Percentiles rank a stretch among this genome's conserved stretches.
These are phyloP conservation scores for Exidia glandulosa DNA, from an alignment of 768 basidiomycete genomes.

Conservation along the genomic window DNA sequence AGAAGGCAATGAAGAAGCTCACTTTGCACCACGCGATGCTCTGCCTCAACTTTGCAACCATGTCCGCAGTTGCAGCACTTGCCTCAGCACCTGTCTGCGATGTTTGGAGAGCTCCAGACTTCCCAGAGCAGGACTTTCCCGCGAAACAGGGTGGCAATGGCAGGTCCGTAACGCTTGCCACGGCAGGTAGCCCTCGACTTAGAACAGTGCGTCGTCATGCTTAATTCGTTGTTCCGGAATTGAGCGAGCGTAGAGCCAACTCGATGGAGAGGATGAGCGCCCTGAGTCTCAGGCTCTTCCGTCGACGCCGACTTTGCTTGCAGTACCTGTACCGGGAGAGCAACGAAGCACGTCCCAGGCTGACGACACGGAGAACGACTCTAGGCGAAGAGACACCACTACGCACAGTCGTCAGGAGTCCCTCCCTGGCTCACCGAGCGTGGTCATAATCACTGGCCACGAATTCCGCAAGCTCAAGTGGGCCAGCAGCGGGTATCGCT, in stretches of 20 bases:
- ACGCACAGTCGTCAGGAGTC: not conserved
- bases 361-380: not conserved
- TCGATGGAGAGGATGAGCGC: not conserved
- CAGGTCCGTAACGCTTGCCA: not conserved
- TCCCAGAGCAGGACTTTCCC: not conserved
- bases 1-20: conserved; percentile 1
- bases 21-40: conserved; percentile 7
- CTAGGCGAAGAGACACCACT: not conserved
- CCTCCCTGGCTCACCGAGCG: not conserved
- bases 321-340: no score
- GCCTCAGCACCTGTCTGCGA: conserved; percentile 7
- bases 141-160: not conserved
- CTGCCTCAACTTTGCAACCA: conserved; percentile 7
- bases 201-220: not conserved
- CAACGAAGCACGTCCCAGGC: not conserved
- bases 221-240: not conserved
- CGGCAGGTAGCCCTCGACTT: not conserved
- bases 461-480: not conserved
- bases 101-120: not conserved
- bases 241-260: not conserved
- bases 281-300: not conserved
- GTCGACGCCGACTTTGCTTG: no score
- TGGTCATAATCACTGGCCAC: not conserved
- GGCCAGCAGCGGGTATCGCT: not conserved
- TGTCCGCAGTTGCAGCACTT: conserved; percentile 4